These are phyloP conservation scores for Agaricales sp. DNA, from an alignment of 1,284 basidiomycete species.

Conservation along the genomic window DNA sequence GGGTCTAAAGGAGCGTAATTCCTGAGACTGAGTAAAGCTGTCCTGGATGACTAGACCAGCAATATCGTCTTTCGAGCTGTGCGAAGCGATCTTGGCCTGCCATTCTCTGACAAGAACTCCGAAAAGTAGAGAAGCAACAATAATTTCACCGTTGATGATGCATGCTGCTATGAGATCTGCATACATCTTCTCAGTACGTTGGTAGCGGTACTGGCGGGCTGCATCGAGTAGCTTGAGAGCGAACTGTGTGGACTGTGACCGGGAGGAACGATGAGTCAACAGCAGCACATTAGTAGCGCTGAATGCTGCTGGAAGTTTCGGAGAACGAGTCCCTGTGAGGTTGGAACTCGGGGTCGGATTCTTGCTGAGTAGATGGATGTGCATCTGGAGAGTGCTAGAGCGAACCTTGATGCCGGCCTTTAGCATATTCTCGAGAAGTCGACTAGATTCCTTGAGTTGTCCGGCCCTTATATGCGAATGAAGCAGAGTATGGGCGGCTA, in stretches of 20 bases:
- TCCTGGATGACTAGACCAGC: background rate
- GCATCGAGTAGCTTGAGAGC: slow-evolving; percentile 42
- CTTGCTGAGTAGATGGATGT: slow-evolving; percentile 26
- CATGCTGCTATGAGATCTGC: slow-evolving; percentile 49
- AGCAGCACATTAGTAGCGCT: slow-evolving; percentile 17
- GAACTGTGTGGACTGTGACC: slow-evolving; percentile 28
- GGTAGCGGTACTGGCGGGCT: slow-evolving; percentile 43
- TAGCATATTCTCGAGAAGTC: slow-evolving; percentile 42
- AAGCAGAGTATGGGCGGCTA: slow-evolving; percentile 51
- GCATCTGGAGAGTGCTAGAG: slow-evolving; percentile 32
- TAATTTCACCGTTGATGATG: slow-evolving; percentile 65
- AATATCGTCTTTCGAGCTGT: background rate
- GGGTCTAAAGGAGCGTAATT: background rate
- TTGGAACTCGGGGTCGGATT: slow-evolving; percentile 9
- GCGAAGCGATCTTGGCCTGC: slow-evolving; percentile 20
- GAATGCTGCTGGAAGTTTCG: slow-evolving; percentile 13
- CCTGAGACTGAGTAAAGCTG: background rate
- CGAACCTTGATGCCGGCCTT: slow-evolving; percentile 36
- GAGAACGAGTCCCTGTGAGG: slow-evolving; percentile 3
- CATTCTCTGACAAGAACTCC: slow-evolving; percentile 55
- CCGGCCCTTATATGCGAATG: slow-evolving; percentile 51
- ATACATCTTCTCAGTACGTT: slow-evolving; percentile 49
- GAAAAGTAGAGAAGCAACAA: slow-evolving; percentile 61
- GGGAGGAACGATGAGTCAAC: slow-evolving; percentile 18
- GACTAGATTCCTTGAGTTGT: slow-evolving; percentile 33